Evolutionary conservation across 257 asterid species (phyloP), one percentile per base, ranked within the genome.

Genomic region (Hygrophila difformis): DNA sequence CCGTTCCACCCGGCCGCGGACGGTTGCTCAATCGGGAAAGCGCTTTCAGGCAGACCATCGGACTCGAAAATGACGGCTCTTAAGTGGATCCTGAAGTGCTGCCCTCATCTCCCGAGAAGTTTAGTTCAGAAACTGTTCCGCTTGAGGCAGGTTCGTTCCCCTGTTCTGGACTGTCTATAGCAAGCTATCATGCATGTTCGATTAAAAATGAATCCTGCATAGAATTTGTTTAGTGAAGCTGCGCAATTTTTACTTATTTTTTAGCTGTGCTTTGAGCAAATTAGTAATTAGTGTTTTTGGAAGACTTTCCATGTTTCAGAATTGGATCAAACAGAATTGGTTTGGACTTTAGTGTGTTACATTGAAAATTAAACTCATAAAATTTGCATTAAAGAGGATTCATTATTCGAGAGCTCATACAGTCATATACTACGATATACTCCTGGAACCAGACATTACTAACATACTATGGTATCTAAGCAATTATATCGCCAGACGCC

Each of bases 71-170:
- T 62, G 67, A 79, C 93, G 61, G 88, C 93, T 36, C 70, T 86
- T 29, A 86, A 86, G 56, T 91, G 96, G 96, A 74, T 82, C 36
- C 74, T 55, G 0, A 74, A 72, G 43, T 91, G 89, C 77, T 82
- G 81, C 70, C 99, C 99, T 31, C 71, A 86, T 56, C 68, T 86
- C 44, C 96, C 94, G 26, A 72, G 77, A 69, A 63, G 76, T 48
- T 84, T 86, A n/a, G 89, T 91, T 12, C 96, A 86, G 62, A 86
- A 91, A 60, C 92, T 91, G 55, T 86, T 91, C 47, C 92, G 96
- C 43, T 55, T 78, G 39, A 78, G 92, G 79, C 91, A 72, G 94
- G 96, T 91, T 11, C 36, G 39, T 16, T 52, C 51, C 51, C 35
- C 13, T 12, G 43, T 22, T 18, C 17, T 13, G 26, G 34, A 12